phyloP scores from a whole-genome alignment of 2,329 filamentous ascomycete genomes.

The Fusarium torulosum region DNA sequence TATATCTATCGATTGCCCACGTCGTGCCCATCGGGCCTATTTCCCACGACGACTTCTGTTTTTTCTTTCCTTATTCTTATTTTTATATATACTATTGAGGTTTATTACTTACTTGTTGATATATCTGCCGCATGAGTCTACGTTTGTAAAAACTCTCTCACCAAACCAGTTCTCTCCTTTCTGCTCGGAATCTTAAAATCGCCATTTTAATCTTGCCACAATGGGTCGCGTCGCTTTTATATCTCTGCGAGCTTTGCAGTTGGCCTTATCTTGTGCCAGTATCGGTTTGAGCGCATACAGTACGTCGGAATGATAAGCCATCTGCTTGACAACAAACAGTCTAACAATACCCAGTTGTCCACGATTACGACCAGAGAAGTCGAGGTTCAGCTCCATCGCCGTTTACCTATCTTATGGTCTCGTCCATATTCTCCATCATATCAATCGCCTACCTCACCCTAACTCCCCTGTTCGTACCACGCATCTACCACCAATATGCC shows the following conservation, averaged over 20 bases:
- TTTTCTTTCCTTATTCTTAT: conserved; percentile 1
- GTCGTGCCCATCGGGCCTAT: conserved; percentile 31
- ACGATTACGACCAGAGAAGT: conserved; percentile 69
- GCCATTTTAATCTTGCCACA: conserved; percentile 15
- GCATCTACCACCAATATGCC: conserved; percentile 62
- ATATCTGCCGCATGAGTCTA: conserved; percentile 3
- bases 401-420: conserved; percentile 70
- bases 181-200: conserved; percentile 2
- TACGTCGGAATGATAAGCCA: conserved; percentile 12
- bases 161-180: conserved; percentile 3
- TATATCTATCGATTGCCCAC: conserved; percentile 47
- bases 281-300: conserved; percentile 45
- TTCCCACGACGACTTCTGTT: conserved; percentile 20
- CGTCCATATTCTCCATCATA: conserved; percentile 65
- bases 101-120: not conserved
- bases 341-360: conserved; percentile 60
- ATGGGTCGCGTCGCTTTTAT: conserved; percentile 39
- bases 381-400: conserved; percentile 66
- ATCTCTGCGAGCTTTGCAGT: conserved; percentile 44
- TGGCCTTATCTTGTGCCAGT: conserved; percentile 42
- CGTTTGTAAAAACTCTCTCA: not conserved
- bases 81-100: not conserved
- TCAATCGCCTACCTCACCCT: conserved; percentile 68
- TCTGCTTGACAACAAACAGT: not conserved
- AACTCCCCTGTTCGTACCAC: conserved; percentile 59